phyloP scores from a whole-genome alignment of 2,329 filamentous ascomycete species.

The Pseudogymnoascus verrucosus region DNA sequence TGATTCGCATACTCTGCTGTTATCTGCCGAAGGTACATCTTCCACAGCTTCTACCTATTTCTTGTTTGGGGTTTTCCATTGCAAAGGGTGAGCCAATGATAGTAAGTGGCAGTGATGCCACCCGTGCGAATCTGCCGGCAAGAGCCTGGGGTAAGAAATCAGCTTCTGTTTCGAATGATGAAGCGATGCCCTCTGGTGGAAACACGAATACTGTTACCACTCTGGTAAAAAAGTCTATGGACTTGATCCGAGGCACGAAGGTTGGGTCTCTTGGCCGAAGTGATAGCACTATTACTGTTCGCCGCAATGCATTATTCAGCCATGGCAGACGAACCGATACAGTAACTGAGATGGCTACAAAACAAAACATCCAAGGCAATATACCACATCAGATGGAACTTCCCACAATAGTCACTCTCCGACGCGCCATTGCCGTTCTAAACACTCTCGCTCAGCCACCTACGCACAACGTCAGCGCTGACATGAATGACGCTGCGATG shows the following conservation, averaged over 20 bases:
- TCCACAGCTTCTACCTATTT: background rate
- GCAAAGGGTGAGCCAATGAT: background rate
- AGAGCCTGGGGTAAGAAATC: background rate
- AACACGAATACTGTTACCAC: background rate
- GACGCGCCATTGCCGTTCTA: background rate
- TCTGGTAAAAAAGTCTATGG: background rate
- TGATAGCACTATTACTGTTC: background rate
- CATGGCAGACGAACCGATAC: background rate
- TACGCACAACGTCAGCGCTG: background rate
- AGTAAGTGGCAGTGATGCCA: background rate
- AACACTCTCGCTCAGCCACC: background rate
- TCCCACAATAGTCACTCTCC: slow-evolving; percentile 6
- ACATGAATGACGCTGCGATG: background rate
- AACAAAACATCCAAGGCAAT: background rate
- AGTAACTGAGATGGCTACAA: background rate
- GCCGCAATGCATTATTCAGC: slow-evolving; percentile 1
- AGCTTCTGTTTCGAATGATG: background rate
- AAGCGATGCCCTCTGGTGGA: background rate
- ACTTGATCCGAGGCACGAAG: background rate
- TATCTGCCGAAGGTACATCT: background rate
- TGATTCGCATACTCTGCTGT: background rate
- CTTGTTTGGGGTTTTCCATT: background rate
- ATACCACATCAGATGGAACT: background rate
- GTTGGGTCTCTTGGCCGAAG: background rate
- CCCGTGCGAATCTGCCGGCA: background rate